These are phyloP conservation scores for Speleostelium caveatum DNA, from an alignment of 78 protist species.

Conservation along the genomic window DNA sequence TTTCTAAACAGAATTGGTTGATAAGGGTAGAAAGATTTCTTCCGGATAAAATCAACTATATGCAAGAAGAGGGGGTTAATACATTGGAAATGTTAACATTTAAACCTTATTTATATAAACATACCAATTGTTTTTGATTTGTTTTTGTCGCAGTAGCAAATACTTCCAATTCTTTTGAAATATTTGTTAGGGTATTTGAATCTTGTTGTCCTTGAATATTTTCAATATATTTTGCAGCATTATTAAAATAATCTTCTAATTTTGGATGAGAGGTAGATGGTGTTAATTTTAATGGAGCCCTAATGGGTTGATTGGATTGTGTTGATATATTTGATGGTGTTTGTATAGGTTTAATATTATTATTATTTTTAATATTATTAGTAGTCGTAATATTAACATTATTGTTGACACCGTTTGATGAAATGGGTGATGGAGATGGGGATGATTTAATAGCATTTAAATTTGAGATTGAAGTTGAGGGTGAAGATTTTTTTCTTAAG, in stretches of 20 bases:
- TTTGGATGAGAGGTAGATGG: background rate
- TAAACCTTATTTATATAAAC: too few species aligned
- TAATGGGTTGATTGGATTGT: background rate
- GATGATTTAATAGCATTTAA: background rate
- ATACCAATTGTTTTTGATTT: slow-evolving; percentile 19
- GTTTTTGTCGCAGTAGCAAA: slow-evolving; percentile 31
- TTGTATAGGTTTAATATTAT: background rate
- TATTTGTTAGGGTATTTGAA: background rate
- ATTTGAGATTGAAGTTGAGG: background rate
- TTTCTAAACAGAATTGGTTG: slow-evolving; percentile 24
- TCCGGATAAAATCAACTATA: slow-evolving; percentile 25
- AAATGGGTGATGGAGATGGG: too few species aligned
- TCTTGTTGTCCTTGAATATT: background rate
- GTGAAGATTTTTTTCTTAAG: background rate
- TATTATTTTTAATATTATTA: background rate
- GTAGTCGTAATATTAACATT: background rate
- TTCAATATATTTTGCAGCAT: slow-evolving; percentile 15
- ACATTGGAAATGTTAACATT: too few species aligned
- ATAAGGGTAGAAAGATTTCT: slow-evolving; percentile 21
- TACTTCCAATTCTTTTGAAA: slow-evolving; percentile 20
- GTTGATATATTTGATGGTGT: background rate
- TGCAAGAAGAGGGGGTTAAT: too few species aligned
- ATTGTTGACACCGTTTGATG: too few species aligned
- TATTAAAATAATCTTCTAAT: slow-evolving; percentile 34
- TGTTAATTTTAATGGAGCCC: too few species aligned